Evolutionary conservation across 2,329 filamentous ascomycete species (phyloP).

Genomic region (Fusarium luffae): DNA sequence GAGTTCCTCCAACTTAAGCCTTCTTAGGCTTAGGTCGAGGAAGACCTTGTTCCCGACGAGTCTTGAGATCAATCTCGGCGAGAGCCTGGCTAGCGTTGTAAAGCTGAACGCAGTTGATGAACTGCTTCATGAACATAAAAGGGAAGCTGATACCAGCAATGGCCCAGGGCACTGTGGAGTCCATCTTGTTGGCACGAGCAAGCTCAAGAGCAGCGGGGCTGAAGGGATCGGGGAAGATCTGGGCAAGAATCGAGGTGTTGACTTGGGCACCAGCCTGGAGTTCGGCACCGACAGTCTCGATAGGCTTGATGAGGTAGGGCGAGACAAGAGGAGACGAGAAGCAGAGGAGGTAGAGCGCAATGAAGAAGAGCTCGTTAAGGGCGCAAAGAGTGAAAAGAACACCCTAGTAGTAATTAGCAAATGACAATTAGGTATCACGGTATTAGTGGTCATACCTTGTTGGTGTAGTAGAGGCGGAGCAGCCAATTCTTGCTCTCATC

Average conservation of each 20-base stretch:
- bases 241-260: constrained; percentile 73
- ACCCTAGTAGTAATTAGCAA: constrained; percentile 62
- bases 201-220: constrained; percentile 92
- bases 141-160: constrained; percentile 83
- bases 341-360: constrained; percentile 95
- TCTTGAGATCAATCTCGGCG: constrained; percentile 85
- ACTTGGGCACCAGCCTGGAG: constrained; percentile 76
- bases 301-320: constrained; percentile 78
- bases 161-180: constrained; percentile 74
- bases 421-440: background rate
- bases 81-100: constrained; percentile 93
- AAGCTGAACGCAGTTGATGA: constrained; percentile 93
- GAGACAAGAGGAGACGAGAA: constrained; percentile 93
- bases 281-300: constrained; percentile 63
- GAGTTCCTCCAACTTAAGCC: constrained; percentile 38
- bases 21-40: constrained; percentile 57
- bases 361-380: constrained; percentile 97
- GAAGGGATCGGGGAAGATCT: constrained; percentile 89
- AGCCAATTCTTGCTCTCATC: constrained; percentile 89
- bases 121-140: constrained; percentile 91
- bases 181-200: constrained; percentile 93
- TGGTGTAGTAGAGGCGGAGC: constrained; percentile 95
- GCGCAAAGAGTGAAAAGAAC: constrained; percentile 92
- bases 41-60: constrained; percentile 66
- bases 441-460: constrained; percentile 73